Conservation (phyloP, 345 rosid genomes). For the Ceriops zippeliana region DNA sequence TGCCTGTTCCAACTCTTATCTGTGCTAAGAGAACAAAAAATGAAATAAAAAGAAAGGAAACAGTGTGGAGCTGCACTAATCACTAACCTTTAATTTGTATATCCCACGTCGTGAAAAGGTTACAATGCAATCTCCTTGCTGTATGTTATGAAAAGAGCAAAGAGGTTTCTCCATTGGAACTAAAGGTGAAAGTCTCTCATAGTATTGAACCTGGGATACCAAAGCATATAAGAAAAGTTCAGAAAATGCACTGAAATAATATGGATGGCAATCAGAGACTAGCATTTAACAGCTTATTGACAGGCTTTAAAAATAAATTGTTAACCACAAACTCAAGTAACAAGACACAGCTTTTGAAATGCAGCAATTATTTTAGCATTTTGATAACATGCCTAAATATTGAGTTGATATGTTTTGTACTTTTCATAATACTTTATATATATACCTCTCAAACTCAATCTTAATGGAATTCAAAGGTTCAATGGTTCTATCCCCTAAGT, state of each 20-base stretch:
- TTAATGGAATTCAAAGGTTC: too few species aligned
- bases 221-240: slow-evolving; percentile 14
- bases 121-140: slow-evolving; percentile 77
- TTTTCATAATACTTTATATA: too few species aligned
- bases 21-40: background rate
- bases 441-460: too few species aligned
- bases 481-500: too few species aligned
- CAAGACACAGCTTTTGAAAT: background rate
- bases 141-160: slow-evolving; percentile 55
- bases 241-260: background rate
- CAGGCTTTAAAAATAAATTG: background rate
- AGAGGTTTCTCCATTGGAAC: slow-evolving; percentile 62
- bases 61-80: background rate
- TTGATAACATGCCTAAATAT: background rate
- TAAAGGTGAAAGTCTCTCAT: slow-evolving; percentile 82
- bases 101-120: slow-evolving; percentile 75
- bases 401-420: too few species aligned
- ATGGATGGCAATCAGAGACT: too few species aligned
- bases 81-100: slow-evolving; percentile 64
- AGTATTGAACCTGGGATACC: slow-evolving; percentile 50
- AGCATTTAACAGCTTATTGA: background rate
- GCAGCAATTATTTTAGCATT: background rate
- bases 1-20: too few species aligned
- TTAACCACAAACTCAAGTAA: background rate
- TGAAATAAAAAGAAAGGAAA: slow-evolving; percentile 12